Percentiles rank a stretch among this genome's conserved stretches.
These are phyloP conservation scores for Heterobasidion irregulare DNA, from an alignment of 1,284 basidiomycete species.

Conservation along the genomic window DNA sequence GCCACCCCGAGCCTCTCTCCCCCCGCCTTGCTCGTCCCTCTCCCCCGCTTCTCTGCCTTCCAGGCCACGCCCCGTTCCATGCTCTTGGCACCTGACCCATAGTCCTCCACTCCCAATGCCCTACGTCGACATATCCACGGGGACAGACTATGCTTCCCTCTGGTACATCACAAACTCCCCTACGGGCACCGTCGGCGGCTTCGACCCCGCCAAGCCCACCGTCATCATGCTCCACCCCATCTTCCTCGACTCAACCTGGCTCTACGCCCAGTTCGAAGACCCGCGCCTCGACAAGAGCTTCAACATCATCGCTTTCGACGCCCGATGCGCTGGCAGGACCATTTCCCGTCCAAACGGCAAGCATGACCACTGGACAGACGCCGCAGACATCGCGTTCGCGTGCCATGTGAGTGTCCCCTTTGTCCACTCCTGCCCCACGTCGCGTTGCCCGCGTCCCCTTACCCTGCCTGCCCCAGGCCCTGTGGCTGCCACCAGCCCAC, in stretches of 20 bases:
- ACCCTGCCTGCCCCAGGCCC: slow-evolving; percentile 27
- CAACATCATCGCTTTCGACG: slow-evolving; percentile 70
- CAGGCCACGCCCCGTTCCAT: background rate
- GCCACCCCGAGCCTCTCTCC: background rate
- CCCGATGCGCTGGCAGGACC: slow-evolving; percentile 59
- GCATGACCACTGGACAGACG: slow-evolving; percentile 68
- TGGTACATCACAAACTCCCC: slow-evolving; percentile 61
- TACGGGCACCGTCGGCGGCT: slow-evolving; percentile 49
- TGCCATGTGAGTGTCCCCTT: slow-evolving; percentile 37
- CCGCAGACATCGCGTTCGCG: slow-evolving; percentile 63
- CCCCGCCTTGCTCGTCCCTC: background rate
- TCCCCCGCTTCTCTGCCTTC: background rate
- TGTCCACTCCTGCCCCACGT: background rate
- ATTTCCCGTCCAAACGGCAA: slow-evolving; percentile 39
- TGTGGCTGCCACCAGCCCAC: slow-evolving; percentile 59
- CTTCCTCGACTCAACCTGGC: slow-evolving; percentile 63
- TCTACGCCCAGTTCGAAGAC: slow-evolving; percentile 58
- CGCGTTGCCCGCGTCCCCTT: background rate
- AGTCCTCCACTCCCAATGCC: slow-evolving; percentile 40
- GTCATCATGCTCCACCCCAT: slow-evolving; percentile 60
- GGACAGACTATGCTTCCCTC: slow-evolving; percentile 59
- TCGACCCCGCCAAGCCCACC: slow-evolving; percentile 55
- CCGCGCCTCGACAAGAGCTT: slow-evolving; percentile 44
- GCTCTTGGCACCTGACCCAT: background rate
- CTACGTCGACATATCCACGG: slow-evolving; percentile 54